phyloP scores from a whole-genome alignment of 2,329 filamentous ascomycete species.

The Fusarium sp. region DNA sequence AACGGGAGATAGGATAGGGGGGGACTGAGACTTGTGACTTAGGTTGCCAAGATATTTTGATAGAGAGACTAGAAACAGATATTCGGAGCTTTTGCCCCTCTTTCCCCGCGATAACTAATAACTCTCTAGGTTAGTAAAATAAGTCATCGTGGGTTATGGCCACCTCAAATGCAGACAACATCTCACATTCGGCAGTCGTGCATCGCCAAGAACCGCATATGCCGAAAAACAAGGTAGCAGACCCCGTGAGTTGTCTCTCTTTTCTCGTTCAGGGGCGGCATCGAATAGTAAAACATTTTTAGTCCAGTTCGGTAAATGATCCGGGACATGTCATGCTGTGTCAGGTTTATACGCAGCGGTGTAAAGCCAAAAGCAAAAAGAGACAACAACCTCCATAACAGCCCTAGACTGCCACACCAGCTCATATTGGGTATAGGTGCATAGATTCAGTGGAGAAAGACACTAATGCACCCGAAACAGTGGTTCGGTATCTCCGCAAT shows the following conservation, averaged over 20 bases:
- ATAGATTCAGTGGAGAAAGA: neutral
- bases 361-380: neutral
- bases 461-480: slow-evolving; percentile 41
- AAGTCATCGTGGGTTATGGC: too few relatives aligned
- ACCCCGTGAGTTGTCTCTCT: slow-evolving; percentile 20
- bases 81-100: slow-evolving; percentile 26
- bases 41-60: neutral
- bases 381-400: neutral
- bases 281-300: neutral
- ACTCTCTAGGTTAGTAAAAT: too few relatives aligned
- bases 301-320: neutral
- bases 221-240: neutral
- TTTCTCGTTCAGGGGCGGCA: too few relatives aligned
- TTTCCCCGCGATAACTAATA: slow-evolving; percentile 25
- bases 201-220: neutral
- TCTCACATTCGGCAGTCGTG: neutral
- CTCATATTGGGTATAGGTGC: too few relatives aligned
- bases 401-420: too few relatives aligned
- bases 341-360: slow-evolving; percentile 13
- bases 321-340: slow-evolving; percentile 19
- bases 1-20: neutral
- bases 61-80: neutral
- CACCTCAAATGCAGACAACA: too few relatives aligned
- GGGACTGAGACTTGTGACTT: neutral
- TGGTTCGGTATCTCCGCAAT: slow-evolving; percentile 30